Conservation (phyloP, 805 yeast species). For the Lipomyces mesembrius region DNA sequence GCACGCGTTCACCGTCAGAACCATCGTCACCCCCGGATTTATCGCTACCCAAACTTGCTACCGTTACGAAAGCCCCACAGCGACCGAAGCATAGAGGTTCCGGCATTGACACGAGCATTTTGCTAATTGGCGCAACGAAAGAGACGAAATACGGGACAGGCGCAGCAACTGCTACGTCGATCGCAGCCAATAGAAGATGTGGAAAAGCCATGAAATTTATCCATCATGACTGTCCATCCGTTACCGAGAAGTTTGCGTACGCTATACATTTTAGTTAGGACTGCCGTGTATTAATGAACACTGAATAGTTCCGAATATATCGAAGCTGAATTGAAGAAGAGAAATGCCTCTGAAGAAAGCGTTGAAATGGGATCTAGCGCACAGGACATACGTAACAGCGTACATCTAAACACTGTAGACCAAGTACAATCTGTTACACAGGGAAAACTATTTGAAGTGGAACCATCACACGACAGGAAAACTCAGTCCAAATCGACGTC, state of each 20-base stretch:
- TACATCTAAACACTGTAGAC: neutral
- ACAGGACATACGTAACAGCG: neutral
- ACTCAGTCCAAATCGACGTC: neutral
- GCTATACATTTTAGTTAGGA: neutral
- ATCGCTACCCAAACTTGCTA: neutral
- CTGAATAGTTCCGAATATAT: neutral
- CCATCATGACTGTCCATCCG: neutral
- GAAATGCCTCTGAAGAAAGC: neutral
- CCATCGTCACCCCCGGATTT: neutral
- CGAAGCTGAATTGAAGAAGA: slow-evolving; percentile 8
- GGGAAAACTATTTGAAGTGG: slow-evolving; percentile 17
- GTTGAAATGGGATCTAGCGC: neutral
- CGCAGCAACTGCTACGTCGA: neutral
- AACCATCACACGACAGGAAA: slow-evolving; percentile 1
- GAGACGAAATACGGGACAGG: neutral
- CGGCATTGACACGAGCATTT: slow-evolving; percentile 2
- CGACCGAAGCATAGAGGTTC: slow-evolving; percentile 1
- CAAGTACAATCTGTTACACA: slow-evolving; percentile 11
- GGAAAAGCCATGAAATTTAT: neutral
- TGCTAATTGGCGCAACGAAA: neutral
- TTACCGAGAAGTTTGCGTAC: neutral
- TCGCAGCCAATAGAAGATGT: neutral
- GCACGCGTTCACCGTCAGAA: neutral
- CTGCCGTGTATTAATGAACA: neutral
- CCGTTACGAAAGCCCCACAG: neutral